Percentiles rank a stretch among this genome's conserved stretches.
These are phyloP conservation scores for Arachnomyces sp. DNA, from an alignment of 2,329 filamentous ascomycete species.

Conservation along the genomic window DNA sequence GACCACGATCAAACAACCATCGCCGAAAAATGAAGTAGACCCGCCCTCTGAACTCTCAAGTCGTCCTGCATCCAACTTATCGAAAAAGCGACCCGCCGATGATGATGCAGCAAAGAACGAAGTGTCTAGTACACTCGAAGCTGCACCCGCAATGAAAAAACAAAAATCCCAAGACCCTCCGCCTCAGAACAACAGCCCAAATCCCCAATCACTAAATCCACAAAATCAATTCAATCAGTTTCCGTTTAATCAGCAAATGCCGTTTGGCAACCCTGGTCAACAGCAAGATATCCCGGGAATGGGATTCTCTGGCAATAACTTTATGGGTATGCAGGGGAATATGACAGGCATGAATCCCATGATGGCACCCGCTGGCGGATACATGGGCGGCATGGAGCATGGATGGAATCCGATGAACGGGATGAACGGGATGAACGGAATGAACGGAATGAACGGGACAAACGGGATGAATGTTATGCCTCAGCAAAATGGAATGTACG, in stretches of 20 bases:
- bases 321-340: slow-evolving; percentile 24
- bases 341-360: slow-evolving; percentile 36
- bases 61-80: slow-evolving; percentile 29
- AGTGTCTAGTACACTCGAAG: slow-evolving; percentile 44
- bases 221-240: slow-evolving; percentile 13
- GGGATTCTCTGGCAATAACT: slow-evolving; percentile 28
- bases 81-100: slow-evolving; percentile 78
- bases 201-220: slow-evolving; percentile 13
- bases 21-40: slow-evolving; percentile 6
- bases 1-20: slow-evolving; percentile 7
- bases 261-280: slow-evolving; percentile 24
- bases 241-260: slow-evolving; percentile 29
- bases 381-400: slow-evolving; percentile 26
- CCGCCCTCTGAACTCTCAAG: slow-evolving; percentile 21
- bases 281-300: slow-evolving; percentile 23
- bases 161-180: slow-evolving; percentile 35
- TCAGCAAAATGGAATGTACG: slow-evolving; percentile 29
- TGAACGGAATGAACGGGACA: slow-evolving; percentile 17
- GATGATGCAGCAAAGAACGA: slow-evolving; percentile 53
- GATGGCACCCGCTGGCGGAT: slow-evolving; percentile 25
- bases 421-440: slow-evolving; percentile 25
- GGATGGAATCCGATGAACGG: slow-evolving; percentile 40
- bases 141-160: slow-evolving; percentile 32
- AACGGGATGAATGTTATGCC: slow-evolving; percentile 13
- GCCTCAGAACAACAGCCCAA: slow-evolving; percentile 5